Base-by-base conservation (phyloP, 2,329 filamentous ascomycete genomes). In the Boeremia lycopersici region DNA sequence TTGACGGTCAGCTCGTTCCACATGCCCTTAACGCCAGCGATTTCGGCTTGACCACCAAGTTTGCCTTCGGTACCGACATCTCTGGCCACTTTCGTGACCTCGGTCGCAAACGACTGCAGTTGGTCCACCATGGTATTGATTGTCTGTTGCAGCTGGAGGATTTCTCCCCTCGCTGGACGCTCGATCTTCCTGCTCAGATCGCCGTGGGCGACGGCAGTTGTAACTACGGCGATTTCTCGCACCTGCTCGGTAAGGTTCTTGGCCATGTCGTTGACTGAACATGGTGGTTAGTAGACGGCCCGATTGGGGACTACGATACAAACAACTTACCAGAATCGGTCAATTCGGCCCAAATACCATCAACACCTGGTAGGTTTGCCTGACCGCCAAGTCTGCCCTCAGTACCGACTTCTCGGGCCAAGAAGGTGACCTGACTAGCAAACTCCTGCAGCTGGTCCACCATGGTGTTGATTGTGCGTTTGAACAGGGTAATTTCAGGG, bases 401-500 rank as follows among this genome's bases (percentile, higher is more conserved):
- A 11, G 93, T 98, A 65, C 93, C 93, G 80, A 98, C 93, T 77
- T 98, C 93, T 74, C 91, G 90, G 48, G 93, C 93, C 64, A 98
- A 88, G 64, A 91, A 89, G 30, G 93, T 97, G 69, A 98, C 93
- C 79, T 98, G 93, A 76, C 91, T 96, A 62, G 93, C 93, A 76
- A 98, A 98, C 56, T 96, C 90, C 74, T 97, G 93, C 56, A 98
- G 83, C 76, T 97, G 93, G 73, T 98, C 93, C 86, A 98, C 96
- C 93, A 98, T 98, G 64, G 90, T 96, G 75, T 98, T 98, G 79
- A 98, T 98, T 59, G 93, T 97, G 68, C 91, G 88, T 79, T 98
- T 98, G 82, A 98, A 98, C 9, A 91, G 93, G 26, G 92, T 95
- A 70, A 98, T 98, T 82, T 98, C 93, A 26, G 93, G 92, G 81